These are phyloP conservation scores for Solanum chmielewskii DNA, from an alignment of 257 asterid genomes.

Conservation along the genomic window DNA sequence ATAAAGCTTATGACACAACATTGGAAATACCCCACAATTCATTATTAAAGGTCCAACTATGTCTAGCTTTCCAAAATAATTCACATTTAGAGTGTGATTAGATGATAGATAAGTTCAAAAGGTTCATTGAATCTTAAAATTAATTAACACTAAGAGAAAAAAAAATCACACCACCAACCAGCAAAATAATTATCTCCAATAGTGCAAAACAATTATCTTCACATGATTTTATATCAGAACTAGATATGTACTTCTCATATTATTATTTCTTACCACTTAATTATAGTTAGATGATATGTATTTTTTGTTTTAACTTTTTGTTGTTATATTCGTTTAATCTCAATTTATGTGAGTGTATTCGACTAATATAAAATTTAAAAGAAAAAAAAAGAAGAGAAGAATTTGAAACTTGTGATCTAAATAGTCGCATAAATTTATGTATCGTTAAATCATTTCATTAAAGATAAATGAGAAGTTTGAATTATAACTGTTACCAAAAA, in stretches of 20 bases:
- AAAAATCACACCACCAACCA: background rate
- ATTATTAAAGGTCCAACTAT: background rate
- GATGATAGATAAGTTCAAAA: background rate
- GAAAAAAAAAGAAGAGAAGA: background rate
- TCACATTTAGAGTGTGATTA: background rate
- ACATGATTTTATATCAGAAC: background rate
- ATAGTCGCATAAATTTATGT: background rate
- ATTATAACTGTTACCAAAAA: background rate
- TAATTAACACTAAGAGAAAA: background rate
- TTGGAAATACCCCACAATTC: background rate
- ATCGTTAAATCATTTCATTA: background rate
- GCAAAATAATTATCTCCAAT: background rate
- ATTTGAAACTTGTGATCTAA: background rate
- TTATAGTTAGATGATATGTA: background rate
- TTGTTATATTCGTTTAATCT: background rate
- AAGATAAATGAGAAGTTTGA: background rate
- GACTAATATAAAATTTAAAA: background rate
- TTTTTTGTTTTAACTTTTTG: background rate
- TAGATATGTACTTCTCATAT: background rate
- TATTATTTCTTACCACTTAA: background rate
- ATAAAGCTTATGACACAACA: background rate
- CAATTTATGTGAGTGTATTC: background rate
- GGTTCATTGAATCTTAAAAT: background rate
- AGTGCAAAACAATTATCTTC: background rate
- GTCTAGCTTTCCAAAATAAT: background rate